Evolutionary conservation across 805 yeast genomes (phyloP).

Genomic region (Cyberlindnera veronae): DNA sequence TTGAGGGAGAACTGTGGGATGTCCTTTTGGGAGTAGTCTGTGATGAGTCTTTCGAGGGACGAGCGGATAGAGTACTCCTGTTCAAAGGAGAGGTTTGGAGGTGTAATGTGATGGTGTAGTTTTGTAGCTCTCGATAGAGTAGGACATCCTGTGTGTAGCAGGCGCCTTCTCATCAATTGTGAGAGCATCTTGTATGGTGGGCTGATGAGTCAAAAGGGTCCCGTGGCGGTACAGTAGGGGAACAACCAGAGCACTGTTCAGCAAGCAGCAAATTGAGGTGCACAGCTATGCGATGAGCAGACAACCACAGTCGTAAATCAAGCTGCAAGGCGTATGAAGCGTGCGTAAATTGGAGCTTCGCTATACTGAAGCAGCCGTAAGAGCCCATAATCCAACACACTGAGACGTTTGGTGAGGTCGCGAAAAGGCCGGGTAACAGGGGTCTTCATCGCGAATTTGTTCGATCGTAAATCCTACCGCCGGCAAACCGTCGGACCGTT

Average conservation of each 20-base stretch:
- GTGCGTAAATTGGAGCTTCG: no score
- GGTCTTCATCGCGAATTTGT: not conserved
- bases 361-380: no score
- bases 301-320: no score
- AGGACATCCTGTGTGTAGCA: constrained; percentile 5
- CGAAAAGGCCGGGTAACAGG: no score
- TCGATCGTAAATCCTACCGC: not conserved
- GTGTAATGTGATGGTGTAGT: constrained; percentile 20
- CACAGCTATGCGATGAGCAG: no score
- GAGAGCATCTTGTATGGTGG: not conserved
- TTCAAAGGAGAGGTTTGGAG: constrained; percentile 34
- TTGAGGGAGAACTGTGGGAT: constrained; percentile 52
- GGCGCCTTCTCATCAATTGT: constrained; percentile 3
- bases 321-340: no score
- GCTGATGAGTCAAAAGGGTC: no score
- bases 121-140: constrained; percentile 14
- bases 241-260: no score
- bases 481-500: constrained; percentile 6
- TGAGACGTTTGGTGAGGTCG: no score
- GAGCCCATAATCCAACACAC: no score
- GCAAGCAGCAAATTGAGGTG: no score
- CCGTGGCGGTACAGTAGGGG: no score
- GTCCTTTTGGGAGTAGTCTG: constrained; percentile 49
- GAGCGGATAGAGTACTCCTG: constrained; percentile 56
- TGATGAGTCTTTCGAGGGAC: constrained; percentile 54